Evolutionary conservation across 805 yeast genomes (phyloP).

Genomic region (Metschnikowia lachancei): DNA sequence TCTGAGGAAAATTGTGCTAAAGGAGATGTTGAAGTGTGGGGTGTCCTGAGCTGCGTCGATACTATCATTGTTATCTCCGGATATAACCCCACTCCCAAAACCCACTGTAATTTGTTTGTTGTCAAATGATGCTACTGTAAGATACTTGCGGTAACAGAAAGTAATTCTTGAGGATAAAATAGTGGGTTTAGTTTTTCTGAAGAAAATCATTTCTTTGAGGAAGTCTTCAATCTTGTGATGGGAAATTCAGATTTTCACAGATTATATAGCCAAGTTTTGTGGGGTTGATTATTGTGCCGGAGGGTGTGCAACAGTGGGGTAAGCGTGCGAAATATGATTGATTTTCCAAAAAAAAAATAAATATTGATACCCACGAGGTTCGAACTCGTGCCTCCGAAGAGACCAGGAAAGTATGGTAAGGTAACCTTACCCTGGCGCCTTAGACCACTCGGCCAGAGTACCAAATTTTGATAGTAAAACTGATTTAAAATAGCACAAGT

Average conservation of each 20-base stretch:
- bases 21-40: constrained; percentile 25
- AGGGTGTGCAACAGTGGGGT: too few relatives aligned
- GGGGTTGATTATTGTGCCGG: background rate
- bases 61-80: background rate
- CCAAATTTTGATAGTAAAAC: constrained; percentile 8
- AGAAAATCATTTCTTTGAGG: background rate
- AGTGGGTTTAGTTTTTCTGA: background rate
- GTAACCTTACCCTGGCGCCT: constrained; percentile 28
- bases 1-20: constrained; percentile 56
- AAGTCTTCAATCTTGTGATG: too few relatives aligned
- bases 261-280: background rate
- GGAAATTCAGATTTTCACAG: too few relatives aligned
- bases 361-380: constrained; percentile 25
- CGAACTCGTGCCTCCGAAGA: constrained; percentile 28
- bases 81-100: constrained; percentile 19
- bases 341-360: constrained; percentile 8
- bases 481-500: background rate
- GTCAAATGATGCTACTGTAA: constrained; percentile 18
- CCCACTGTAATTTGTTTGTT: constrained; percentile 26
- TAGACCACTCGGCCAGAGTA: constrained; percentile 27
- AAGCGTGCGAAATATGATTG: background rate
- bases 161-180: background rate
- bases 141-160: background rate
- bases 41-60: background rate
- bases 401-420: constrained; percentile 27